A percentile compares a stretch with the other conserved stretches of the same genome.
Conservation (phyloP, 805 yeast species). For the Pichia paraexigua region DNA sequence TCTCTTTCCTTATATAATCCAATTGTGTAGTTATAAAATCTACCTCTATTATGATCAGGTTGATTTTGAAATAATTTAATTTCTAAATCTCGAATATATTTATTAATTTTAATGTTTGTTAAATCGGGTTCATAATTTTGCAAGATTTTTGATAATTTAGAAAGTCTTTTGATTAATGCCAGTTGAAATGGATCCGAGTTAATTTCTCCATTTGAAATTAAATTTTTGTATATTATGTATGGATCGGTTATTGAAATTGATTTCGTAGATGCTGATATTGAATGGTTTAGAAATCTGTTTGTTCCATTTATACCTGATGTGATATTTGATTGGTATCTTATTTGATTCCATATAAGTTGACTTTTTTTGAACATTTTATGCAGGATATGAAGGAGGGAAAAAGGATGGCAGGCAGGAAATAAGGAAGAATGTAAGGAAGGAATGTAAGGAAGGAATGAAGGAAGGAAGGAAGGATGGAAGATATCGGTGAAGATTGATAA, state of each 20-base stretch:
- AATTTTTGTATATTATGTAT: conserved; percentile 43
- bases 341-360: neutral
- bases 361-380: neutral
- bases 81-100: conserved; percentile 30
- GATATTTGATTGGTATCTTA: neutral
- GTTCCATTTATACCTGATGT: conserved; percentile 5
- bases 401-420: no score
- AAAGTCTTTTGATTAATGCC: conserved; percentile 51
- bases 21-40: conserved; percentile 25
- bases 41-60: conserved; percentile 9
- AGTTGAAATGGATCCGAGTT: conserved; percentile 52
- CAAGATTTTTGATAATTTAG: conserved; percentile 55
- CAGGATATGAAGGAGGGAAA: no score
- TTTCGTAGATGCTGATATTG: neutral
- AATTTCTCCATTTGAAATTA: conserved; percentile 43
- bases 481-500: neutral
- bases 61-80: conserved; percentile 14
- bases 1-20: conserved; percentile 18
- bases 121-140: conserved; percentile 54
- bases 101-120: conserved; percentile 35
- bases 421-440: no score
- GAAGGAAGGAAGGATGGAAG: neutral
- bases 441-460: no score
- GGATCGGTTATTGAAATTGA: conserved; percentile 46
- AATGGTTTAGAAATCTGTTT: neutral